phyloP scores from a whole-genome alignment of 805 yeast genomes.

The Saturnispora besseyi region DNA sequence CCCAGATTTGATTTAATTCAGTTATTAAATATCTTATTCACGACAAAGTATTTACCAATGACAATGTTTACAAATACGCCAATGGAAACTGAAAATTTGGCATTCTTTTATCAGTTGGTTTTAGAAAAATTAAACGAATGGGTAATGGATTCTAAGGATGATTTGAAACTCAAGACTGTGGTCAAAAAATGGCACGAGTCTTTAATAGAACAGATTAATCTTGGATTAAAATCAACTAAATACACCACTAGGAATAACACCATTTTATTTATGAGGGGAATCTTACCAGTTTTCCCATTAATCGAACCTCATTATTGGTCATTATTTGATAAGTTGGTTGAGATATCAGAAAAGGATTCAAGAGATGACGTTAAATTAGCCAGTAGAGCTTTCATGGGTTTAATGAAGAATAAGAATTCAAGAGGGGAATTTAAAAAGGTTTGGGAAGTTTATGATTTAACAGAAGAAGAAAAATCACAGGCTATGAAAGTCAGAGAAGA shows the following conservation, averaged over 20 bases:
- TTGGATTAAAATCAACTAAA: conserved; percentile 40
- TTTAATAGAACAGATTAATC: conserved; percentile 35
- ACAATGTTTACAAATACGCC: conserved; percentile 64
- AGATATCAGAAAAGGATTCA: conserved; percentile 41
- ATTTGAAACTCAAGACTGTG: conserved; percentile 21
- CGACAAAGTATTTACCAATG: conserved; percentile 35
- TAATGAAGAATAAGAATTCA: conserved; percentile 36
- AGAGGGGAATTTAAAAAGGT: conserved; percentile 31
- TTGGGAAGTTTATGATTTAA: conserved; percentile 48
- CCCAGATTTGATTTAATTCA: conserved; percentile 31
- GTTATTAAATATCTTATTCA: conserved; percentile 40
- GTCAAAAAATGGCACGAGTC: conserved; percentile 44
- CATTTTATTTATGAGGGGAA: conserved; percentile 60
- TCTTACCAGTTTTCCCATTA: conserved; percentile 52
- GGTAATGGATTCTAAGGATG: conserved; percentile 31
- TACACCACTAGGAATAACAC: conserved; percentile 78
- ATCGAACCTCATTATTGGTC: conserved; percentile 57
- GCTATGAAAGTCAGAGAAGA: conserved; percentile 20
- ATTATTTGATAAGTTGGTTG: conserved; percentile 39
- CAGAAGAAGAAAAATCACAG: conserved; percentile 33
- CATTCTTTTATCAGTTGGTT: conserved; percentile 57
- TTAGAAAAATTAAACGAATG: conserved; percentile 31
- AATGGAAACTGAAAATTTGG: conserved; percentile 73
- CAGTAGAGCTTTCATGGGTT: conserved; percentile 61
- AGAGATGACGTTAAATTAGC: conserved; percentile 79